A percentile compares a stretch with the other conserved stretches of the same genome.
phyloP scores from a whole-genome alignment of 306 rosid genomes.

The Hippophae rhamnoides region DNA sequence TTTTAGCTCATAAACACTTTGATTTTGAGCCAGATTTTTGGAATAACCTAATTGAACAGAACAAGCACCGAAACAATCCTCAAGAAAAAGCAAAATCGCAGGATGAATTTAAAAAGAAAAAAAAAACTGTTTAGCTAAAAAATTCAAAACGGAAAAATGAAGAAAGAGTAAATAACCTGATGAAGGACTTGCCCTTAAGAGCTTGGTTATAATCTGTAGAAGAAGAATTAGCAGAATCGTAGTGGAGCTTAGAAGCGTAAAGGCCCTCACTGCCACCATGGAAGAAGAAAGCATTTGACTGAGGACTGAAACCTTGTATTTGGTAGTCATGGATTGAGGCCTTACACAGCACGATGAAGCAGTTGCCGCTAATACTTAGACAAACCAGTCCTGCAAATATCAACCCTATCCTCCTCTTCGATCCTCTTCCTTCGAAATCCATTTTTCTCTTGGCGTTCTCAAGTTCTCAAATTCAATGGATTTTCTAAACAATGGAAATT shows the following conservation, averaged over 20 bases:
- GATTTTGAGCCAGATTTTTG: too few species aligned
- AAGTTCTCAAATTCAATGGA: not conserved
- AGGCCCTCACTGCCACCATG: conserved; percentile 91
- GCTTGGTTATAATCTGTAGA: conserved; percentile 16
- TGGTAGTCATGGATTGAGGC: conserved; percentile 75
- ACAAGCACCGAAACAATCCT: not conserved
- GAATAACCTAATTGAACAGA: not conserved
- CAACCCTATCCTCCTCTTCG: conserved; percentile 11
- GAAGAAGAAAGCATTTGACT: conserved; percentile 90
- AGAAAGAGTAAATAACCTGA: conserved; percentile 30
- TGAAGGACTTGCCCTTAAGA: conserved; percentile 56
- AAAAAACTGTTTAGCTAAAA: not conserved
- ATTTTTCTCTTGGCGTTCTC: not conserved
- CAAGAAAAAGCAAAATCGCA: not conserved
- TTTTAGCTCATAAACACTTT: too few species aligned
- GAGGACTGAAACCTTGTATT: conserved; percentile 46
- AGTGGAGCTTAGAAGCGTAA: conserved; percentile 43
- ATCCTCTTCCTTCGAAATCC: conserved; percentile 1
- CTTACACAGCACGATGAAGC: conserved; percentile 10
- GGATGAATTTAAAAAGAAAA: not conserved
- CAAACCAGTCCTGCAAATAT: not conserved
- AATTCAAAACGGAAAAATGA: not conserved
- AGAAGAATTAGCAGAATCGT: conserved; percentile 12
- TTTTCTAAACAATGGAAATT: not conserved
- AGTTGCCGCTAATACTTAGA: not conserved